A percentile compares a stretch with the other conserved stretches of the same genome.
These are phyloP conservation scores for Musa balbisiana DNA, from an alignment of 202 grass and related monocot species.

Conservation along the genomic window DNA sequence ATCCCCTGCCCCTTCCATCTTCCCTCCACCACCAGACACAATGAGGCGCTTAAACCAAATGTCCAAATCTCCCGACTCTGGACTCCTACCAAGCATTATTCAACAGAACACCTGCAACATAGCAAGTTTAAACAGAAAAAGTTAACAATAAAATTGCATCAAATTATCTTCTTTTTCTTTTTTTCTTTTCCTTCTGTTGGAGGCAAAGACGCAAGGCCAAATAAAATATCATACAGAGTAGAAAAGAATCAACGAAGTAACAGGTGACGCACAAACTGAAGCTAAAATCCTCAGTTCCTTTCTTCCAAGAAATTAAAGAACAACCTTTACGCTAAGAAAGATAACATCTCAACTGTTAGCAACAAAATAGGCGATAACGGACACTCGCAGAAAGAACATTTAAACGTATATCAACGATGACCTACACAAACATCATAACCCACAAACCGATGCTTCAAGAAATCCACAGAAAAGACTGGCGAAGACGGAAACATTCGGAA, in stretches of 20 bases:
- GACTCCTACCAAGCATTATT: conserved; percentile 43
- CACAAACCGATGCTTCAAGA: neutral
- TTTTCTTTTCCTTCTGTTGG: neutral
- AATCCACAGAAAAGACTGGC: neutral
- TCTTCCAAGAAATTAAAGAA: neutral
- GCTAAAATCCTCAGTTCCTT: neutral
- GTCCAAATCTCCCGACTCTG: conserved; percentile 35
- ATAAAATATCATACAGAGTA: neutral
- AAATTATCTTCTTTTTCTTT: neutral
- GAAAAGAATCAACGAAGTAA: neutral
- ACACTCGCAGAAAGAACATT: neutral
- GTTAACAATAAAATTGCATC: neutral
- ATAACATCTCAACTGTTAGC: too few relatives aligned
- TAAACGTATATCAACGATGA: neutral
- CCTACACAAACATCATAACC: neutral
- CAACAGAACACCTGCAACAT: neutral
- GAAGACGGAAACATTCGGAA: neutral
- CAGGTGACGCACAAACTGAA: neutral
- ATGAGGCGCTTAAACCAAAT: conserved; percentile 48
- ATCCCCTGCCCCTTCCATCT: conserved; percentile 20
- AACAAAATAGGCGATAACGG: too few relatives aligned
- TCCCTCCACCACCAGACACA: conserved; percentile 27
- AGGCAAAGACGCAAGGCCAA: neutral
- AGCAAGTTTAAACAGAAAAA: neutral
- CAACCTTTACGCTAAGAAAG: neutral